A percentile compares a stretch with the other conserved stretches of the same genome.
Conservation (phyloP, 805 yeast species). For the Myxozyma melibiosi region DNA sequence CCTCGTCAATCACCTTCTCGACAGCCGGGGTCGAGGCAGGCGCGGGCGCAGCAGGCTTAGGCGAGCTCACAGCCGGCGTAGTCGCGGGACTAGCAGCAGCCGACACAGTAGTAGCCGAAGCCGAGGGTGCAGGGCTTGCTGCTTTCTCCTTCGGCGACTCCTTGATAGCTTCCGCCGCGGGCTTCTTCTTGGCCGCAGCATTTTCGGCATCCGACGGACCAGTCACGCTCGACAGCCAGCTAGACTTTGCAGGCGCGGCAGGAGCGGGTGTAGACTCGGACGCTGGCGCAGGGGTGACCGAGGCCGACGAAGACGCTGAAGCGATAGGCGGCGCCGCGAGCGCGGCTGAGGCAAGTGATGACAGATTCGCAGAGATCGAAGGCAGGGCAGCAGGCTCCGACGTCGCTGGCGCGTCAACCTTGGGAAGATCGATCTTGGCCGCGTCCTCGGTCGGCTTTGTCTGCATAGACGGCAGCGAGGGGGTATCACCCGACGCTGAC, state of each 20-base stretch:
- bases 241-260: conserved; percentile 12
- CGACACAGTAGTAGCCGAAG: background rate
- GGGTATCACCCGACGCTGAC: background rate
- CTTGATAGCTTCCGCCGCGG: conserved; percentile 12
- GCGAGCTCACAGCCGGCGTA: background rate
- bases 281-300: conserved; percentile 1
- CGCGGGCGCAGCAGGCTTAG: conserved; percentile 4
- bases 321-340: conserved; percentile 6
- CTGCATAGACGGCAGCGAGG: conserved; percentile 12
- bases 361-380: conserved; percentile 9
- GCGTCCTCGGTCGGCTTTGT: conserved; percentile 1
- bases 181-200: background rate
- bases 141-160: conserved; percentile 2
- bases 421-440: conserved; percentile 3
- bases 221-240: conserved; percentile 27
- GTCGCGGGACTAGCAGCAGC: conserved; percentile 3
- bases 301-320: background rate
- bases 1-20: conserved; percentile 16
- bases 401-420: conserved; percentile 1
- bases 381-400: conserved; percentile 14
- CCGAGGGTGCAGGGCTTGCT: background rate
- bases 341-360: conserved; percentile 10
- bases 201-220: conserved; percentile 15
- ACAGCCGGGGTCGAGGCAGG: background rate
- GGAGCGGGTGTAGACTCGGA: background rate